Base-by-base conservation (phyloP, 805 yeast genomes). In the Blastobotrys attinorum region DNA sequence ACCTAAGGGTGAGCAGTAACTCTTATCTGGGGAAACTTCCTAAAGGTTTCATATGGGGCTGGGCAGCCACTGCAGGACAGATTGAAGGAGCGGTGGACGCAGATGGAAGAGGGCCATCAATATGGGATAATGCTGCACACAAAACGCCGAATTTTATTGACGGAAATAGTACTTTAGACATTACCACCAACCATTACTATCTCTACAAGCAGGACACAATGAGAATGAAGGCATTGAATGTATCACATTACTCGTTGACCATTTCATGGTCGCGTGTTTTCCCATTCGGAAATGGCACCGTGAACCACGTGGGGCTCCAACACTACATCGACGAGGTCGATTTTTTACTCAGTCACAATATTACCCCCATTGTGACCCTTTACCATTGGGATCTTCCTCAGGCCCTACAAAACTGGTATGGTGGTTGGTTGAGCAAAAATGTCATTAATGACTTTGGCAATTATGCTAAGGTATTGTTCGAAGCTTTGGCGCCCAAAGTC, bases 11-110 rank as follows among this genome's bases (percentile, higher is more conserved):
- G 1, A 22, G 39, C 13, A 17, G 22, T 25, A 31, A 42, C 17
- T n/a, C 13, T 2, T 39, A 43, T n/a, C n/a, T n/a, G n/a, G n/a
- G n/a, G n/a, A 16, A 39, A 17, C 33, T 48, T 7, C 44, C 47
- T 7, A 3, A 20, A 3, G 43, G 44, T 27, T 49, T 49, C 31
- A 42, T 49, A 6, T 49, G 53, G 46, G 66, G 66, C 4, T 57
- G 56, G 43, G 61, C 65, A 3, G 60, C 62, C 5, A 56, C 66
- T 13, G 62, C 65, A 5, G 54, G 60, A 16, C 67, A 63, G 48
- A 55, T 59, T 36, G 67, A 63, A 49, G 66, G 66, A 31, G 65
- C 67, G 6, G 53, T 55, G 16, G 58, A 58, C 18, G 63, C 56
- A 22, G 63, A 63, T 44, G 66, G 66, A 7, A 52, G 60, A 38